A percentile compares a stretch with the other conserved stretches of the same genome.
These are phyloP conservation scores for Toxicodendron radicans DNA, from an alignment of 345 rosid species.

Conservation along the genomic window DNA sequence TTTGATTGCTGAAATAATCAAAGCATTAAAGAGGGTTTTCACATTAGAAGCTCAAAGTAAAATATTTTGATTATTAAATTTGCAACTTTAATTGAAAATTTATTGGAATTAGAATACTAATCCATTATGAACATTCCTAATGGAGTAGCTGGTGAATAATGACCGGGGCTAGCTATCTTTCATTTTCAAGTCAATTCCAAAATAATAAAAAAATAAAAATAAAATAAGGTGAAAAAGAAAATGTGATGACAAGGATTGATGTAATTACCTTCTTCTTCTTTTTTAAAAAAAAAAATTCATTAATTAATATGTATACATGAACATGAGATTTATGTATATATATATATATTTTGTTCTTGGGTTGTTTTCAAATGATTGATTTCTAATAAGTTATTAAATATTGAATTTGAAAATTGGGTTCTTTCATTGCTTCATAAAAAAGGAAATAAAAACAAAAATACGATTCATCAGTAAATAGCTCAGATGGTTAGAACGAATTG, in stretches of 20 bases:
- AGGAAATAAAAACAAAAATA: too few relatives aligned
- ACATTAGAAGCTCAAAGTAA: neutral
- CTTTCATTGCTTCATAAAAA: too few relatives aligned
- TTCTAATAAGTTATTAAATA: neutral
- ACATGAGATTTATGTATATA: too few relatives aligned
- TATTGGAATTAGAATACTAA: neutral
- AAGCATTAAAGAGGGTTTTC: slow-evolving; percentile 20
- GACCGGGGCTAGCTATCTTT: slow-evolving; percentile 10
- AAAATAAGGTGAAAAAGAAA: neutral
- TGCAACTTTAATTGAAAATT: slow-evolving; percentile 2
- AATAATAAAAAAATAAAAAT: neutral
- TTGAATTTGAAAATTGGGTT: too few relatives aligned
- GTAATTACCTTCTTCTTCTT: neutral
- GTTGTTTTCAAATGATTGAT: slow-evolving; percentile 2
- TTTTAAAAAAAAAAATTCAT: too few relatives aligned
- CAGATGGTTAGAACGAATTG: too few relatives aligned
- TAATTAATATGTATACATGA: neutral
- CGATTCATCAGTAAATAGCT: too few relatives aligned
- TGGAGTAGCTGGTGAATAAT: slow-evolving; percentile 11
- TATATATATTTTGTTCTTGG: neutral
- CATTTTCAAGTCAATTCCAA: slow-evolving; percentile 15
- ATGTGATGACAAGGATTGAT: neutral
- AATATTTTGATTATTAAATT: neutral
- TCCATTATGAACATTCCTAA: slow-evolving; percentile 15
- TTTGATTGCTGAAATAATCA: slow-evolving; percentile 22